Evolutionary conservation across 257 asterid genomes (phyloP).

Genomic region (Solanum lignicaule): DNA sequence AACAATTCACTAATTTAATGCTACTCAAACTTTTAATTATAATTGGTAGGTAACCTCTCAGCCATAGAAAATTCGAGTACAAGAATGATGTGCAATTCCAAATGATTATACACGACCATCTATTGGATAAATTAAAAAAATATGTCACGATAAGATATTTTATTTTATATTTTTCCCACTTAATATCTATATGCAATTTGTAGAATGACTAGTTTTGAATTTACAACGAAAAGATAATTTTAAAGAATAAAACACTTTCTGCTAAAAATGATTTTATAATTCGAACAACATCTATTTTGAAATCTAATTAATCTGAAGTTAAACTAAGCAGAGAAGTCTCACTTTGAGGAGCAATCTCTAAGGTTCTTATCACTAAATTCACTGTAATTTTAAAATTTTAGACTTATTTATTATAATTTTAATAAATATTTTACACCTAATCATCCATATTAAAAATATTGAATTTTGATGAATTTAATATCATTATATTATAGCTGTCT

Average conservation of each 20-base stretch:
- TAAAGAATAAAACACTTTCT: background rate
- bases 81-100: background rate
- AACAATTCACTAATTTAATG: background rate
- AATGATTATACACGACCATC: background rate
- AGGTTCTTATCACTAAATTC: background rate
- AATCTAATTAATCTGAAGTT: background rate
- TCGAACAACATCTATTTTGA: background rate
- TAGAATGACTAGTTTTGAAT: background rate
- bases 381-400: background rate
- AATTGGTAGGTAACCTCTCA: background rate
- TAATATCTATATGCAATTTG: background rate
- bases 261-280: accelerated
- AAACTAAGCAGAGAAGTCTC: background rate
- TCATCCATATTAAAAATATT: background rate
- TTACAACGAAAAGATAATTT: background rate
- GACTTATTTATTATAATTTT: background rate
- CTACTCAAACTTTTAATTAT: background rate
- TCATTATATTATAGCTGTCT: accelerated
- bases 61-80: background rate
- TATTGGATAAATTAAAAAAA: background rate
- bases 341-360: background rate
- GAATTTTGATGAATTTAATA: background rate
- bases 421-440: background rate
- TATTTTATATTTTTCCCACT: background rate
- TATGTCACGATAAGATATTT: background rate